Evolutionary conservation across 805 yeast species (phyloP).

Genomic region (Ogataea chonburiensis): DNA sequence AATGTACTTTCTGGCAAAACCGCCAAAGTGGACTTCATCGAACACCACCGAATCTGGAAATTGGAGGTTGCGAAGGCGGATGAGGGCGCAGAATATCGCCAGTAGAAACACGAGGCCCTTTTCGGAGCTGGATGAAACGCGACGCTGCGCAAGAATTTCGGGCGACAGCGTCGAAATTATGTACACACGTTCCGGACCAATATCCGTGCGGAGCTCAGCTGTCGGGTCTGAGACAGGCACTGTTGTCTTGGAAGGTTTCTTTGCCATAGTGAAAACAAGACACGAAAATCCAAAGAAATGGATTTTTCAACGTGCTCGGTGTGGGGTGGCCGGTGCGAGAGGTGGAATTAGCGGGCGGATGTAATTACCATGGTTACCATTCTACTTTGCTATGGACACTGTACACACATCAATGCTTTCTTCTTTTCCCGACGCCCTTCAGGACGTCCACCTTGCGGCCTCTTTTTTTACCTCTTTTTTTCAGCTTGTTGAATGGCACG

Average conservation of each 20-base stretch:
- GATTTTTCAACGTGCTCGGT: conserved; percentile 1
- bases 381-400: not conserved
- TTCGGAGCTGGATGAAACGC: conserved; percentile 40
- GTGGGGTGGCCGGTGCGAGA: conserved; percentile 4
- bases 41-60: conserved; percentile 87
- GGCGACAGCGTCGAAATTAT: conserved; percentile 51
- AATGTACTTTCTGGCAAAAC: conserved; percentile 90
- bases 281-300: conserved; percentile 8
- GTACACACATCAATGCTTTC: not conserved
- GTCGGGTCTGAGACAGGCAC: conserved; percentile 21
- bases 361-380: not conserved
- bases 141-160: conserved; percentile 40
- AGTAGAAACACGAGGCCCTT: conserved; percentile 41
- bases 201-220: conserved; percentile 44
- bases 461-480: conserved; percentile 30
- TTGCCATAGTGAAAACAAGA: conserved; percentile 11
- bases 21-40: conserved; percentile 98
- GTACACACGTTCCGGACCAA: conserved; percentile 56
- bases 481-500: conserved; percentile 64
- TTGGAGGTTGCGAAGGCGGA: conserved; percentile 61
- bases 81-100: conserved; percentile 43
- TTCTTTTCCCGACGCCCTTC: conserved; percentile 38
- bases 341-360: not conserved
- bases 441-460: conserved; percentile 52
- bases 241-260: conserved; percentile 4